Conservation (phyloP, 208 protist genomes). For the Crithidia mellificae region DNA sequence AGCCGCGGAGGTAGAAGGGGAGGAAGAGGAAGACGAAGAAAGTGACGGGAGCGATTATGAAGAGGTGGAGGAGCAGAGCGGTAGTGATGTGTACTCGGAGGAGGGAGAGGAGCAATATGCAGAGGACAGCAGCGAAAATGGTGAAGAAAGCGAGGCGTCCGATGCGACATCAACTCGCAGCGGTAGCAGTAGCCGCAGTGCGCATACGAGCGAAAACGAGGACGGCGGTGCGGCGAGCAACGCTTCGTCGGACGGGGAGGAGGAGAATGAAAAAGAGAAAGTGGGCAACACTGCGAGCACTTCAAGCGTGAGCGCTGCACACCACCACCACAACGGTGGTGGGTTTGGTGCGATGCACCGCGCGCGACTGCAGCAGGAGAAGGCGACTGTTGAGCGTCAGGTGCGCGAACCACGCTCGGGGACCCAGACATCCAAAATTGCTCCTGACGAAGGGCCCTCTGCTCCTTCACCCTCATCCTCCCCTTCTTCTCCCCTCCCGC, state of each 20-base stretch:
- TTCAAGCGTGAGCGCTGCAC: neutral
- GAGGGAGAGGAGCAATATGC: neutral
- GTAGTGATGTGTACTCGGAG: neutral
- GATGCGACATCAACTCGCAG: neutral
- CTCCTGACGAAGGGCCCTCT: no score
- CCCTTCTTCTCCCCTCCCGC: conserved; percentile 7
- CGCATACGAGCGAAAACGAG: no score
- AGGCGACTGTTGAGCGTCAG: no score
- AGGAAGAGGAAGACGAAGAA: conserved; percentile 3
- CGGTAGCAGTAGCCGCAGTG: neutral
- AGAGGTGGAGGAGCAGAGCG: no score
- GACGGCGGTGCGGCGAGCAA: no score
- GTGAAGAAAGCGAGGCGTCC: neutral
- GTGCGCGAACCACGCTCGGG: no score
- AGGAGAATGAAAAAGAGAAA: neutral
- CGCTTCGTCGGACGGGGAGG: no score
- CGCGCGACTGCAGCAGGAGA: neutral
- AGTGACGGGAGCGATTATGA: no score
- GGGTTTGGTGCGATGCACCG: conserved; percentile 19
- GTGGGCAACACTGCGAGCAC: neutral
- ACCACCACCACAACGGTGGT: neutral
- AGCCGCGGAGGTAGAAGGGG: conserved; percentile 16
- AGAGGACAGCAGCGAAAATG: neutral
- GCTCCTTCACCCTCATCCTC: no score
- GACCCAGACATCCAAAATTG: no score